phyloP scores from a whole-genome alignment of 2,329 filamentous ascomycete species.

The Pestalotiopsis sp. region DNA sequence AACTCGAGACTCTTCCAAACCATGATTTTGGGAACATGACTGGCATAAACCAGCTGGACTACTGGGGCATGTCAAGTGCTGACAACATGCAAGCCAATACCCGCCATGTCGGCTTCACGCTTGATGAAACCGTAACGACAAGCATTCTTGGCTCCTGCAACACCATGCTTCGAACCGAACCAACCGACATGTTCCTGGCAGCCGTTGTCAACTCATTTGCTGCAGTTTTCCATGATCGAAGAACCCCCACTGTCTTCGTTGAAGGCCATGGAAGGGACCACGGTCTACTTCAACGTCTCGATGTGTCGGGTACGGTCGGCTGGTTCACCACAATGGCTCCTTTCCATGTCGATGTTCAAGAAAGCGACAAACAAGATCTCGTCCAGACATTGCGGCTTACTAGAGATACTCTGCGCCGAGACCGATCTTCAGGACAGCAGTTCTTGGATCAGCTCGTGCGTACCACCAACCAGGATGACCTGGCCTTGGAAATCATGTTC shows the following conservation, averaged over 20 bases:
- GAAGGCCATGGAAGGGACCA: slow-evolving; percentile 14
- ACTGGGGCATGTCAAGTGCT: background rate
- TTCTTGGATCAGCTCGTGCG: slow-evolving; percentile 2
- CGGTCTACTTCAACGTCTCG: background rate
- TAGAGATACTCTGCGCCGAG: slow-evolving; percentile 1
- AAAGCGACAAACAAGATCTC: background rate
- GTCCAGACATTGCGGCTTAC: slow-evolving; percentile 8
- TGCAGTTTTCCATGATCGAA: slow-evolving; percentile 2
- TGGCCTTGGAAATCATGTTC: slow-evolving; percentile 14
- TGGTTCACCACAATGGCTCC: slow-evolving; percentile 15
- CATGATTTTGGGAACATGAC: slow-evolving; percentile 16
- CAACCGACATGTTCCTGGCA: slow-evolving; percentile 7
- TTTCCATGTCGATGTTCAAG: background rate
- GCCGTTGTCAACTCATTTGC: slow-evolving; percentile 10
- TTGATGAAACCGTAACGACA: background rate
- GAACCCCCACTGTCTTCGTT: slow-evolving; percentile 2
- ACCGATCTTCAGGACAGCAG: background rate
- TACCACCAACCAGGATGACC: background rate
- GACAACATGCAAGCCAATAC: slow-evolving; percentile 4
- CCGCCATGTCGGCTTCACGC: slow-evolving; percentile 4
- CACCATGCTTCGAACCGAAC: slow-evolving; percentile 4
- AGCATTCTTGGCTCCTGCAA: slow-evolving; percentile 12
- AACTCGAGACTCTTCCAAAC: slow-evolving; percentile 38
- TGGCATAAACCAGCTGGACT: background rate
- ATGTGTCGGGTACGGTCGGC: slow-evolving; percentile 12